phyloP scores from a whole-genome alignment of 306 rosid genomes.

The Oxytropis ochrocephala region DNA sequence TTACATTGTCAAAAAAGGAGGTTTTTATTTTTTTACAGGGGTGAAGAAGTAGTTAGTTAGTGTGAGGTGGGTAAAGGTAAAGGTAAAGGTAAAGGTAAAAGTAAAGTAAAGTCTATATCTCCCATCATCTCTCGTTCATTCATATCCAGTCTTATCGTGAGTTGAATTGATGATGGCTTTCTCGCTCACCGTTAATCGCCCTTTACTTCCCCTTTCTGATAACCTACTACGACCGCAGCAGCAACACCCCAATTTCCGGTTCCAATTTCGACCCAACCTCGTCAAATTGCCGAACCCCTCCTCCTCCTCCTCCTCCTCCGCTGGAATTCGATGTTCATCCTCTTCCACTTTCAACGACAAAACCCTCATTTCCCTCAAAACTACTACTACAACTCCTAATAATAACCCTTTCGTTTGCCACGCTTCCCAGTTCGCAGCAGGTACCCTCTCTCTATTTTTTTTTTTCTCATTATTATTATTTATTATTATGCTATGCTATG shows the following conservation, averaged over 20 bases:
- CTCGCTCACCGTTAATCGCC: neutral
- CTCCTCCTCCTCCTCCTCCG: constrained; percentile 17
- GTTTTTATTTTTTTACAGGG: too few species aligned
- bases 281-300: constrained; percentile 8
- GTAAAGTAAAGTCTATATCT: neutral
- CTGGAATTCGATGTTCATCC: constrained; percentile 14
- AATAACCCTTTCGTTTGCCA: constrained; percentile 1
- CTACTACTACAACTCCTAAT: neutral
- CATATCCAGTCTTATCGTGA: neutral
- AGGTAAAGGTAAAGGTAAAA: too few species aligned
- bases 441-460: neutral
- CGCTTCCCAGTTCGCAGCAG: constrained; percentile 22
- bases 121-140: too few species aligned
- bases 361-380: constrained; percentile 9
- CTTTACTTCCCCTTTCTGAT: neutral
- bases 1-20: too few species aligned
- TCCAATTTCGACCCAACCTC: neutral
- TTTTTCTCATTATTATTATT: neutral
- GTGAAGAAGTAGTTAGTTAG: too few species aligned
- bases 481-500: neutral
- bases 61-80: too few species aligned
- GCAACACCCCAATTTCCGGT: neutral
- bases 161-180: too few species aligned
- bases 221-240: neutral
- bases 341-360: constrained; percentile 17